Evolutionary conservation across 257 asterid species (phyloP).

Genomic region (Solanum appendiculatum): DNA sequence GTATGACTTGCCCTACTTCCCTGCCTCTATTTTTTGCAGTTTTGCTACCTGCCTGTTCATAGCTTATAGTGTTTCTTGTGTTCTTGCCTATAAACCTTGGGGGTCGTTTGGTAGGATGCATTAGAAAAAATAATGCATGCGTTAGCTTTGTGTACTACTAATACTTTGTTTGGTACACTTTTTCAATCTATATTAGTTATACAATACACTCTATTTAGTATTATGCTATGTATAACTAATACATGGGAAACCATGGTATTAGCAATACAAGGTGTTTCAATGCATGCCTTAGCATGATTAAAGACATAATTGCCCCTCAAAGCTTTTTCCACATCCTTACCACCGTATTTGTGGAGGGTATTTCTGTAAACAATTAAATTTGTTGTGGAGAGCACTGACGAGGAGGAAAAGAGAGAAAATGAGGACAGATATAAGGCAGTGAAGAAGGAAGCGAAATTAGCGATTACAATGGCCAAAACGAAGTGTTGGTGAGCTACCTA

Average conservation of each 20-base stretch:
- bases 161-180: neutral
- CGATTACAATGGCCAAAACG: neutral
- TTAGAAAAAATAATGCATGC: neutral
- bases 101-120: neutral
- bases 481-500: neutral
- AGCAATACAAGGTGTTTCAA: neutral
- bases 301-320: neutral
- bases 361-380: neutral
- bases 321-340: neutral
- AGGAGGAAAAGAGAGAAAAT: neutral
- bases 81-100: neutral
- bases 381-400: neutral
- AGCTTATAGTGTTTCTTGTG: neutral
- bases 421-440: neutral
- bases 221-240: no score
- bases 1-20: neutral
- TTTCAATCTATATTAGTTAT: neutral
- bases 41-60: neutral
- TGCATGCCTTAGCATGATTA: neutral
- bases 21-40: neutral
- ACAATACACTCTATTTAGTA: neutral
- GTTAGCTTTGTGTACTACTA: neutral
- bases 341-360: neutral
- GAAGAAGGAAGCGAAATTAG: neutral
- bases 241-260: neutral